A percentile compares a stretch with the other conserved stretches of the same genome.
phyloP scores from a whole-genome alignment of 2,329 filamentous ascomycete species.

The Paecilomyces fulvus region DNA sequence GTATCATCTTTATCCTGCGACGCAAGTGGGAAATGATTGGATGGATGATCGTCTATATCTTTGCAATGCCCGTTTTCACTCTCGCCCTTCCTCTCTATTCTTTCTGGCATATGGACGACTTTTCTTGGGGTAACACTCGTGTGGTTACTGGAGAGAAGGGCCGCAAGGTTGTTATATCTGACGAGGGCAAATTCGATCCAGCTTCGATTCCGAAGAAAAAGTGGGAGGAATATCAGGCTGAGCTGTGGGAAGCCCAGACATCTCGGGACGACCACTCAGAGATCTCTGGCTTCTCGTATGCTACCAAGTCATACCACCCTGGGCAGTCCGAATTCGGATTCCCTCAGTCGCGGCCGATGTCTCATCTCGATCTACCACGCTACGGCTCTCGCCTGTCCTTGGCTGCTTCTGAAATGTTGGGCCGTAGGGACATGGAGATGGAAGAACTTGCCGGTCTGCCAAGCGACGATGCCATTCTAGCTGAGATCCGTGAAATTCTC shows the following conservation, averaged over 20 bases:
- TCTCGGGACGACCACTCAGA: constrained; percentile 75
- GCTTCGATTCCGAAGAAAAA: constrained; percentile 89
- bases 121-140: constrained; percentile 98
- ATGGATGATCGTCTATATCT: constrained; percentile 95
- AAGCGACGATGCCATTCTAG: constrained; percentile 78
- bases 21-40: constrained; percentile 99
- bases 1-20: constrained; percentile 90
- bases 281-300: constrained; percentile 88
- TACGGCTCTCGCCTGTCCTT: constrained; percentile 68
- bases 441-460: constrained; percentile 67
- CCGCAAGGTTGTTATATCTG: constrained; percentile 83
- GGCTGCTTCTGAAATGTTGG: constrained; percentile 63
- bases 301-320: constrained; percentile 65
- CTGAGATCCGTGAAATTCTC: constrained; percentile 91
- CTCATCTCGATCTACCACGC: constrained; percentile 50
- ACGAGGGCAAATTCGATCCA: constrained; percentile 97
- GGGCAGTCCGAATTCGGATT: constrained; percentile 64
- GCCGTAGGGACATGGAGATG: constrained; percentile 65
- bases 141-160: constrained; percentile 91
- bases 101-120: constrained; percentile 99
- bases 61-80: constrained; percentile 85
- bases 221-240: constrained; percentile 98
- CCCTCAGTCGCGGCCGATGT: constrained; percentile 52
- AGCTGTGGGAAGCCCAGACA: constrained; percentile 96
- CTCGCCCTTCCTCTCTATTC: constrained; percentile 85